A percentile compares a stretch with the other conserved stretches of the same genome.
These are phyloP conservation scores for Prosopis cineraria DNA, from an alignment of 306 rosid genomes.

Conservation along the genomic window DNA sequence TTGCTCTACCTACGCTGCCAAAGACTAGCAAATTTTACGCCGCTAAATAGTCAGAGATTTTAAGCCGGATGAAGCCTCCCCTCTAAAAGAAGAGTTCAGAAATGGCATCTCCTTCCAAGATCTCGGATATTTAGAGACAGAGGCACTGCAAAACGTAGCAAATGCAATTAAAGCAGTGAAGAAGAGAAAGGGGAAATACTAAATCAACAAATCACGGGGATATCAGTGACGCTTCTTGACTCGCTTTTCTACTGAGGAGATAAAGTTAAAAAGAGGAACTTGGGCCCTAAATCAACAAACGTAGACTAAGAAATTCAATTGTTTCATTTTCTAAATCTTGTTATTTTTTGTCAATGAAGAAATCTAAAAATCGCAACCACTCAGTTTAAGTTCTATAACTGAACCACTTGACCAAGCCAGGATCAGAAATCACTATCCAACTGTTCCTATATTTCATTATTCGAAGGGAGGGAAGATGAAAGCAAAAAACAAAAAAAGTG, in stretches of 20 bases:
- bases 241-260: background rate
- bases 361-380: constrained; percentile 1
- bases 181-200: background rate
- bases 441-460: too few relatives aligned
- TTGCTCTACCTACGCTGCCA: constrained; percentile 13
- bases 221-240: background rate
- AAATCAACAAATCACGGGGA: constrained; percentile 35
- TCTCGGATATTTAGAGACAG: constrained; percentile 45
- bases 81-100: constrained; percentile 28
- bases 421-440: background rate
- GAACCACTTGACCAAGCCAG: constrained; percentile 23
- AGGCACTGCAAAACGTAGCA: constrained; percentile 32
- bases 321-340: background rate
- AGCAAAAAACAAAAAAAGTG: background rate
- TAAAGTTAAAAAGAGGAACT: background rate
- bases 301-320: background rate
- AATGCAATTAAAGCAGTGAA: constrained; percentile 28
- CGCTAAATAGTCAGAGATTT: constrained; percentile 13
- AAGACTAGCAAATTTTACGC: background rate
- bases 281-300: background rate
- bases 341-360: constrained; percentile 19
- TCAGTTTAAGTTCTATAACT: background rate
- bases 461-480: background rate
- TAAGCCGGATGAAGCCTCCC: constrained; percentile 51
- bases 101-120: constrained; percentile 42